Evolutionary conservation across 345 rosid species (phyloP).

Genomic region (Hibiscus trionum): DNA sequence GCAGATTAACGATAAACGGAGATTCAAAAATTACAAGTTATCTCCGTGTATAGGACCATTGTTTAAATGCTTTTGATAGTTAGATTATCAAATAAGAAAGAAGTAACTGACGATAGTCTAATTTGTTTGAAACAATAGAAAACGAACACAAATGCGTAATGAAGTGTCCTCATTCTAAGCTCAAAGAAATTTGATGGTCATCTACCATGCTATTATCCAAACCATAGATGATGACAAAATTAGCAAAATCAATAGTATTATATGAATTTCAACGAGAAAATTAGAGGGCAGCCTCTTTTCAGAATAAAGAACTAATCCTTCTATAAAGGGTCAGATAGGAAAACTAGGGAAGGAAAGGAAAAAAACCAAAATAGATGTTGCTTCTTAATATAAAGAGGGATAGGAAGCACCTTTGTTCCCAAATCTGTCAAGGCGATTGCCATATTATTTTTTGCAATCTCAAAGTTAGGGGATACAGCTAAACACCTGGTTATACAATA

Average conservation of each 20-base stretch:
- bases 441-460: constrained; percentile 99
- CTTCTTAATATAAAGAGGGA: not conserved
- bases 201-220: not conserved
- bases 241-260: not conserved
- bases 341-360: not conserved
- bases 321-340: not conserved
- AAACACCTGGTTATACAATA: constrained; percentile 57
- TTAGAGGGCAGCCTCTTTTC: not conserved
- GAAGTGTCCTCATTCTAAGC: not conserved
- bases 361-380: not conserved
- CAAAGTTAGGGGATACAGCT: constrained; percentile 97
- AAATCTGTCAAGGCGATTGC: constrained; percentile 99
- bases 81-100: not conserved
- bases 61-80: not conserved
- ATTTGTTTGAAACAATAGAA: not conserved
- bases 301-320: not conserved
- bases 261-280: not conserved
- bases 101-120: not conserved
- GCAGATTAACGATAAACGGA: not conserved
- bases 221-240: not conserved
- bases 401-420: constrained; percentile 81
- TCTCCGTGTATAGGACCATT: not conserved
- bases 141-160: not conserved
- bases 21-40: not conserved
- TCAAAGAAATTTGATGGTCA: not conserved